These are phyloP conservation scores for Ganoderma resinaceum DNA, from an alignment of 1,284 basidiomycete genomes.

Conservation along the genomic window DNA sequence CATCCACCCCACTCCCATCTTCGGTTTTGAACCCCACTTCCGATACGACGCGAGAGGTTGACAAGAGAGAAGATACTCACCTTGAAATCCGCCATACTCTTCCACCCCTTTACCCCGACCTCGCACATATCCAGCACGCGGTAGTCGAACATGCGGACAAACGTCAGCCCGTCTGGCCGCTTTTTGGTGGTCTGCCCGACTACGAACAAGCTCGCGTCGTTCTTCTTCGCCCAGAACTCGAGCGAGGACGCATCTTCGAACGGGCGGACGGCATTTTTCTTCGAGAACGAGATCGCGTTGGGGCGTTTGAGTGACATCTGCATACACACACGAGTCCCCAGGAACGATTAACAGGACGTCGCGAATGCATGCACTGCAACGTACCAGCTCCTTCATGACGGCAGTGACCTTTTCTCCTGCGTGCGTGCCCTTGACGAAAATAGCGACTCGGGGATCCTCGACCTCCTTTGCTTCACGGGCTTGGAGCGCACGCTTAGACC, in stretches of 20 bases:
- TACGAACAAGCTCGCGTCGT: constrained; percentile 93
- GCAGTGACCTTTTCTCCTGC: constrained; percentile 82
- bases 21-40: not conserved
- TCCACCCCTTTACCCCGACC: constrained; percentile 85
- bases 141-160: constrained; percentile 89
- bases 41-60: not conserved
- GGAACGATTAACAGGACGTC: constrained; percentile 4
- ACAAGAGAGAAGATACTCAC: constrained; percentile 49
- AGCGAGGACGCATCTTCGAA: constrained; percentile 89
- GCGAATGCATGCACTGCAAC: constrained; percentile 40
- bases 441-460: constrained; percentile 84
- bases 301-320: constrained; percentile 94
- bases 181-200: constrained; percentile 96
- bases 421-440: constrained; percentile 92
- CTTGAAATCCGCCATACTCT: constrained; percentile 85
- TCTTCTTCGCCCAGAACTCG: constrained; percentile 94
- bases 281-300: constrained; percentile 90
- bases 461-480: constrained; percentile 90
- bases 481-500: constrained; percentile 93
- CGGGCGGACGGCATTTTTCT: constrained; percentile 93
- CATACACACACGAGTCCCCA: not conserved
- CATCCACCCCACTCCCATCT: not conserved
- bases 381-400: constrained; percentile 89
- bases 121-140: constrained; percentile 95
- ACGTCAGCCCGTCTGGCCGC: constrained; percentile 87